phyloP scores from a whole-genome alignment of 805 yeast genomes.

The Starmerella stigmatis region DNA sequence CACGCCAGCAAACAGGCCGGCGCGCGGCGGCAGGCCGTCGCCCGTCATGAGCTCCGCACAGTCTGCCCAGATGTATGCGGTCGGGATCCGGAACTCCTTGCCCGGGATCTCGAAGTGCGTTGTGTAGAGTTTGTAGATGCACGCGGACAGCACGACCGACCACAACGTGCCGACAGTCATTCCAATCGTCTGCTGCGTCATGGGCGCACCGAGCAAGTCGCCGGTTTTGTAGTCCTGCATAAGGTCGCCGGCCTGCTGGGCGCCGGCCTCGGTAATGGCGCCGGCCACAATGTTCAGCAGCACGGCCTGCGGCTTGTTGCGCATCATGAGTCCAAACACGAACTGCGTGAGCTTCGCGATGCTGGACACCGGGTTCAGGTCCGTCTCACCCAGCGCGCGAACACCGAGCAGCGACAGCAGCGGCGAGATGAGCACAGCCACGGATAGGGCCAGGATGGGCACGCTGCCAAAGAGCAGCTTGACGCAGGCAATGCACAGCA shows the following conservation, averaged over 20 bases:
- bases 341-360: conserved; percentile 90
- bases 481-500: conserved; percentile 57
- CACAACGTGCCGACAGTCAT: conserved; percentile 81
- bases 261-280: conserved; percentile 96
- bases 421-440: conserved; percentile 66
- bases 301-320: conserved; percentile 71
- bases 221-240: conserved; percentile 98
- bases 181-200: conserved; percentile 81
- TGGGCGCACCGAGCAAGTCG: conserved; percentile 81
- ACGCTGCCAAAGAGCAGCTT: conserved; percentile 53
- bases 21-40: conserved; percentile 75
- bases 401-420: conserved; percentile 78
- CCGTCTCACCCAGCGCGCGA: conserved; percentile 93
- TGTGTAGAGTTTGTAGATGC: conserved; percentile 76
- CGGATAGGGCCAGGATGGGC: conserved; percentile 57
- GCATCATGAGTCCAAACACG: conserved; percentile 71
- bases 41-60: conserved; percentile 91
- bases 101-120: conserved; percentile 78
- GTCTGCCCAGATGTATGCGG: conserved; percentile 94
- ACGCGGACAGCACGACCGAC: conserved; percentile 67
- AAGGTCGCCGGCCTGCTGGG: conserved; percentile 96
- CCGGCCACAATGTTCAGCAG: conserved; percentile 85
- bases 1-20: conserved; percentile 50
- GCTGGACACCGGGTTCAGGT: conserved; percentile 91
- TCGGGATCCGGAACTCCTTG: conserved; percentile 72